Evolutionary conservation across 306 rosid species (phyloP).

Genomic region (Gastrolobium villosum): DNA sequence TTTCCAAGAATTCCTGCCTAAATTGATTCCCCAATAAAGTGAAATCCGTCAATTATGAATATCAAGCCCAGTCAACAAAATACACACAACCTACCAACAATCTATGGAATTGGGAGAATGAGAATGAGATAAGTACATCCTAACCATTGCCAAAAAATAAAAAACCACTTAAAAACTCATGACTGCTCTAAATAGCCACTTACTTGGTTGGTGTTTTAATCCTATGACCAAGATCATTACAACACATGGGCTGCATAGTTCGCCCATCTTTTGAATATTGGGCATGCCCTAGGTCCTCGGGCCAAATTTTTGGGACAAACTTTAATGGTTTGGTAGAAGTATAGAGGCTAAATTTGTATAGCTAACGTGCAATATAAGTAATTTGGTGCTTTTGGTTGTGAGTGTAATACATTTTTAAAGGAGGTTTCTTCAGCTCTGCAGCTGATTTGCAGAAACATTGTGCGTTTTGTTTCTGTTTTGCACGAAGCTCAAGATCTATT

Average conservation of each 20-base stretch:
- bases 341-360: no score
- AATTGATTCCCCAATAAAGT: slow-evolving; percentile 39
- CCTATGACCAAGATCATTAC: not conserved
- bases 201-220: slow-evolving; percentile 1
- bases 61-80: slow-evolving; percentile 39
- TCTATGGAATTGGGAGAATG: not conserved
- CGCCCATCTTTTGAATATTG: not conserved
- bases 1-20: slow-evolving; percentile 88
- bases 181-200: slow-evolving; percentile 17
- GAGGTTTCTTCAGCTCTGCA: no score
- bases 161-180: not conserved
- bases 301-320: not conserved
- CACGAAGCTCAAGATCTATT: no score
- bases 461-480: no score
- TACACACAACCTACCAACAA: slow-evolving; percentile 36
- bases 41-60: slow-evolving; percentile 24
- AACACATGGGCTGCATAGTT: not conserved
- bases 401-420: not conserved
- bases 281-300: not conserved
- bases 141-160: not conserved
- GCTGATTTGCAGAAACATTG: no score
- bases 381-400: no score
- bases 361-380: no score
- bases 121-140: slow-evolving; percentile 25
- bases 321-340: not conserved